Conservation (phyloP, 163 green algal species). For the Botryococcus braunii region DNA sequence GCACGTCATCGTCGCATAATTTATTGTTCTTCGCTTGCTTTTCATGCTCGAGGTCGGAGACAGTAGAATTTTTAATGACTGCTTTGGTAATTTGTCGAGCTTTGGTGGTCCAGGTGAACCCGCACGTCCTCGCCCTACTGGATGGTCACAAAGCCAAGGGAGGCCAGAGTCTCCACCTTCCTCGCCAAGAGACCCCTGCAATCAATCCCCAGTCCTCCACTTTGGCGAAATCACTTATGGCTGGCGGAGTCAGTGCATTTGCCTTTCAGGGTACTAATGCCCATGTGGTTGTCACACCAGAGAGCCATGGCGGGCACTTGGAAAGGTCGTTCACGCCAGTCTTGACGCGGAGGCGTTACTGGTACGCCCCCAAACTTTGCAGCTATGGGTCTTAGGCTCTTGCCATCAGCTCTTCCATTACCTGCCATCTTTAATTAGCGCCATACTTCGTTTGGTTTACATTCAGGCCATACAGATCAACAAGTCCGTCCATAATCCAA, state of each 20-base stretch:
- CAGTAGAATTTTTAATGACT: too few species aligned
- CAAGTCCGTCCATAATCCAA: too few species aligned
- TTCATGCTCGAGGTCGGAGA: neutral
- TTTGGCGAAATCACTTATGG: neutral
- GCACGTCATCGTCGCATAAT: too few species aligned
- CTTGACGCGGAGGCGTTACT: conserved; percentile 1
- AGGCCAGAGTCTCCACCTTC: neutral
- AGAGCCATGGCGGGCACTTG: neutral
- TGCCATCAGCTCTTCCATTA: too few species aligned
- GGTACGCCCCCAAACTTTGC: conserved; percentile 1
- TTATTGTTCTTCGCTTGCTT: too few species aligned
- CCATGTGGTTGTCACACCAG: conserved; percentile 21
- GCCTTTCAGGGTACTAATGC: conserved; percentile 81
- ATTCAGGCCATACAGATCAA: too few species aligned
- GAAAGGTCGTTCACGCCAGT: neutral
- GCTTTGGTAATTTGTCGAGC: too few species aligned
- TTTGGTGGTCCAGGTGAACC: conserved; percentile 50
- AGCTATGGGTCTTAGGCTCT: too few species aligned
- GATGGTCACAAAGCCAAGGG: conserved; percentile 7
- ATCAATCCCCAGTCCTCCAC: too few species aligned
- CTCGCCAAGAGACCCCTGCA: conserved; percentile 5
- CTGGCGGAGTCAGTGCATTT: conserved; percentile 57
- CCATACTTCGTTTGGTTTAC: too few species aligned
- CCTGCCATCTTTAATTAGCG: too few species aligned
- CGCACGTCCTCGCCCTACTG: conserved; percentile 30